Base-by-base conservation (phyloP, 805 yeast genomes). In the Wickerhamiella occidentalis region DNA sequence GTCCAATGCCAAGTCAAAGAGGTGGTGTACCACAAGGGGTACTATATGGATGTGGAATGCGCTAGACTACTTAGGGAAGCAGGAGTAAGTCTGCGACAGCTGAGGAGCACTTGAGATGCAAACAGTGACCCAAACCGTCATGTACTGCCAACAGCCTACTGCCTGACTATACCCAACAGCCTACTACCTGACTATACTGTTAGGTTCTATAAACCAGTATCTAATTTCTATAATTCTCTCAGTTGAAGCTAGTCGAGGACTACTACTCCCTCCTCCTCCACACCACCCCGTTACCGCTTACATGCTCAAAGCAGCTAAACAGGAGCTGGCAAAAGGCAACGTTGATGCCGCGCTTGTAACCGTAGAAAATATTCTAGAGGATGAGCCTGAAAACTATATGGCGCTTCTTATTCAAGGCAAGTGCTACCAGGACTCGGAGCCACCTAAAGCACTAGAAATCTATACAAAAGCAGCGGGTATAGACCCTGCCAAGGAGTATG, bases 21-120 rank as follows among this genome's bases (percentile, higher is more conserved):
- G 63, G 98, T 92, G 6, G 94, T 92, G 3, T 92, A 90, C 60
- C 85, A 94, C 6, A 94, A 85, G 64, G 78, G 85, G 52, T 92
- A 92, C 62, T 80, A 87, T 40, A 92, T 92, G 97, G 98, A 92
- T 62, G 76, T 69, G 8, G 70, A 73, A n/a, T 78, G 90, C 22
- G 80, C 79, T 44, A 67, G 70, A 45, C 90, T 92, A 0, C 71
- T 90, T 63, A 70, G 71, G 43, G 79, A 78, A 50, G 96, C 88
- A 0, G 83, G 85, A 0, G 80, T 90, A 3, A 60, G 66, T 9
- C 67, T 92, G 17, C 72, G 96, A 55, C 85, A 81, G 57, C 80
- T 68, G 53, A 66, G 59, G 1, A 68, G 72, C 18, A 70, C 75
- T 3, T 18, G 41, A 8, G 15, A n/a, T n/a, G n/a, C n/a, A n/a